Conservation (phyloP, 331 rosid genomes). For the Spiraea crenata region DNA sequence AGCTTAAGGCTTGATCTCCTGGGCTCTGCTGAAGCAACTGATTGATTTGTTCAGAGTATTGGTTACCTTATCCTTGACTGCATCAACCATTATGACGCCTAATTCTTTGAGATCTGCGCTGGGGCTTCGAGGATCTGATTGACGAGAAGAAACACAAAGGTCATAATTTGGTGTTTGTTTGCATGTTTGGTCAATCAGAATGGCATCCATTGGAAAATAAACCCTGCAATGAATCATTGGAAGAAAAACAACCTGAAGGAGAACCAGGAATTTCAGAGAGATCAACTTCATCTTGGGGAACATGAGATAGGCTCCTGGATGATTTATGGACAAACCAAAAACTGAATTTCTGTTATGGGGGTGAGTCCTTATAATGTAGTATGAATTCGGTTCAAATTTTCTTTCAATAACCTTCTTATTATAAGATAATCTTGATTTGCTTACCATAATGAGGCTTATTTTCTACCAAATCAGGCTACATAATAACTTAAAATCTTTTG, state of each 20-base stretch:
- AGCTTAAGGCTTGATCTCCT: slow-evolving; percentile 20
- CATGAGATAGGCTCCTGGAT: too few relatives aligned
- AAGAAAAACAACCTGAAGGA: slow-evolving; percentile 1
- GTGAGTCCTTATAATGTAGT: too few relatives aligned
- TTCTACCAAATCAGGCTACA: too few relatives aligned
- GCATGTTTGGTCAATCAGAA: slow-evolving; percentile 40
- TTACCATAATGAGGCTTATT: too few relatives aligned
- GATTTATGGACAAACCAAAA: too few relatives aligned
- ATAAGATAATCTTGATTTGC: too few relatives aligned
- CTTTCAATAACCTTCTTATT: too few relatives aligned
- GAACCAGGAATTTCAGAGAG: neutral
- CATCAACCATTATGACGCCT: slow-evolving; percentile 38
- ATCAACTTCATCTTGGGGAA: too few relatives aligned
- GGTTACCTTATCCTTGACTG: slow-evolving; percentile 27
- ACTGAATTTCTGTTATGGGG: too few relatives aligned
- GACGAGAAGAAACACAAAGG: slow-evolving; percentile 36
- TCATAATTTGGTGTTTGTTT: slow-evolving; percentile 40
- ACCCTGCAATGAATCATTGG: slow-evolving; percentile 12
- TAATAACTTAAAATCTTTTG: too few relatives aligned
- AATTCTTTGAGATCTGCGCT: slow-evolving; percentile 35
- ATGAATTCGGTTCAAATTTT: too few relatives aligned
- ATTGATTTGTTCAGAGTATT: slow-evolving; percentile 12
- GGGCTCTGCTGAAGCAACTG: slow-evolving; percentile 17
- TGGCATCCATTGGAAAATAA: slow-evolving; percentile 1
- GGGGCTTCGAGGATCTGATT: slow-evolving; percentile 34